Conservation (phyloP, 2,329 filamentous ascomycete species). For the Didymella pomorum region DNA sequence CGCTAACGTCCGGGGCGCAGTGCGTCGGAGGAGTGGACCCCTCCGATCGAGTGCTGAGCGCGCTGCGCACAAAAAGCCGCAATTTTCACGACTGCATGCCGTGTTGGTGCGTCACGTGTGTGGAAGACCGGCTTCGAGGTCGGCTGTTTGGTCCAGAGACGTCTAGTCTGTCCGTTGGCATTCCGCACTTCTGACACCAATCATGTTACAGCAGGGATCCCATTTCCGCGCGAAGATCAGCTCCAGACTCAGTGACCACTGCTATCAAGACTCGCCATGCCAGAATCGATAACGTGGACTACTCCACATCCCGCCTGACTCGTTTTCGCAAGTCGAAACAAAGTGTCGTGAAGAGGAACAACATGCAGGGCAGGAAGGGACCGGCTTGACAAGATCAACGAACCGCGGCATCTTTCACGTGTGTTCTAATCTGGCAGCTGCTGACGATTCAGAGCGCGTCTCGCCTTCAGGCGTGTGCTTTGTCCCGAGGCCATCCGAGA, state of each 20-base stretch:
- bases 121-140: slow-evolving; percentile 28
- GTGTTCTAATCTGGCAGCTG: slow-evolving; percentile 24
- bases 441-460: slow-evolving; percentile 37
- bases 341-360: neutral
- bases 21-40: slow-evolving; percentile 31
- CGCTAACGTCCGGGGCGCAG: slow-evolving; percentile 18
- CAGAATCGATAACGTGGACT: slow-evolving; percentile 19
- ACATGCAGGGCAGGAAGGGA: slow-evolving; percentile 15
- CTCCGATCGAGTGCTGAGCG: slow-evolving; percentile 27
- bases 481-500: slow-evolving; percentile 46
- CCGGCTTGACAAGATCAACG: slow-evolving; percentile 21
- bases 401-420: slow-evolving; percentile 32
- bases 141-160: slow-evolving; percentile 35
- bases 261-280: slow-evolving; percentile 8
- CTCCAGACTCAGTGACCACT: slow-evolving; percentile 19
- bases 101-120: slow-evolving; percentile 32
- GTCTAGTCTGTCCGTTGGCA: slow-evolving; percentile 29
- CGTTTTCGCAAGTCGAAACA: slow-evolving; percentile 7
- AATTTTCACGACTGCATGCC: slow-evolving; percentile 22
- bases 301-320: slow-evolving; percentile 29
- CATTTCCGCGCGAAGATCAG: slow-evolving; percentile 38
- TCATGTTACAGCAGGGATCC: slow-evolving; percentile 34
- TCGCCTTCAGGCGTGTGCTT: slow-evolving; percentile 30
- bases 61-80: slow-evolving; percentile 28
- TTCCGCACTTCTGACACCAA: slow-evolving; percentile 36